These are phyloP conservation scores for Colletotrichum sublineola DNA, from an alignment of 2,329 filamentous ascomycete species.

Conservation along the genomic window DNA sequence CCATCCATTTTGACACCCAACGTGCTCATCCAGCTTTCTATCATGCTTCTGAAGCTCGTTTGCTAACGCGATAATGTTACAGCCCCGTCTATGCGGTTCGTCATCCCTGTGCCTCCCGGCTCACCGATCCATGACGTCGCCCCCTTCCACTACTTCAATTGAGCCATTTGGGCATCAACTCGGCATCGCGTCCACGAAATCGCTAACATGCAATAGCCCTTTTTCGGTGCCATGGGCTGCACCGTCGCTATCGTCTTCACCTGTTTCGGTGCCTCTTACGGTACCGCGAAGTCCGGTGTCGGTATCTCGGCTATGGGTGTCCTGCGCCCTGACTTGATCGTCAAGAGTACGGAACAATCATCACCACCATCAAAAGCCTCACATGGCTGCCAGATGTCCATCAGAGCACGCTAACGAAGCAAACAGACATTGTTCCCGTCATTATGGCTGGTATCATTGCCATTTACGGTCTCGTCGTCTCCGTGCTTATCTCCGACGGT, in stretches of 20 bases:
- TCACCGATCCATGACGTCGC: slow-evolving; percentile 43
- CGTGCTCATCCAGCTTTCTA: slow-evolving; percentile 11
- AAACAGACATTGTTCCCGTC: slow-evolving; percentile 96
- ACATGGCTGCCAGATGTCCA: not conserved
- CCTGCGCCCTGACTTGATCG: slow-evolving; percentile 95
- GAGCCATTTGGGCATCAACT: slow-evolving; percentile 39
- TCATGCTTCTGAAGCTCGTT: slow-evolving; percentile 21
- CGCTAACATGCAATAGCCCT: slow-evolving; percentile 70
- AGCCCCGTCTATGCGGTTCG: slow-evolving; percentile 99
- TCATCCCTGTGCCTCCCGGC: slow-evolving; percentile 55
- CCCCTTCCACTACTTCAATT: slow-evolving; percentile 34
- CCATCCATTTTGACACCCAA: slow-evolving; percentile 41
- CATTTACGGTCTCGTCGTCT: slow-evolving; percentile 95
- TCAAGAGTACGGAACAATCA: slow-evolving; percentile 84
- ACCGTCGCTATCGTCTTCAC: slow-evolving; percentile 97
- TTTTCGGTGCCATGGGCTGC: slow-evolving; percentile 98
- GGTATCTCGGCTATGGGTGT: slow-evolving; percentile 99
- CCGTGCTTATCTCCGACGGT: slow-evolving; percentile 86
- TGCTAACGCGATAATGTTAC: slow-evolving; percentile 46
- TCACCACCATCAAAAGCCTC: not conserved
- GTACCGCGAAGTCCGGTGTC: slow-evolving; percentile 98
- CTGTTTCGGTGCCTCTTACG: slow-evolving; percentile 96
- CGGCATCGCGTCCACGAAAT: slow-evolving; percentile 33
- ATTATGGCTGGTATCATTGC: slow-evolving; percentile 99
- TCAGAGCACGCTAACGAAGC: slow-evolving; percentile 40